Conservation (phyloP, 75 land plant genomes). For the Pinus albicaulis region DNA sequence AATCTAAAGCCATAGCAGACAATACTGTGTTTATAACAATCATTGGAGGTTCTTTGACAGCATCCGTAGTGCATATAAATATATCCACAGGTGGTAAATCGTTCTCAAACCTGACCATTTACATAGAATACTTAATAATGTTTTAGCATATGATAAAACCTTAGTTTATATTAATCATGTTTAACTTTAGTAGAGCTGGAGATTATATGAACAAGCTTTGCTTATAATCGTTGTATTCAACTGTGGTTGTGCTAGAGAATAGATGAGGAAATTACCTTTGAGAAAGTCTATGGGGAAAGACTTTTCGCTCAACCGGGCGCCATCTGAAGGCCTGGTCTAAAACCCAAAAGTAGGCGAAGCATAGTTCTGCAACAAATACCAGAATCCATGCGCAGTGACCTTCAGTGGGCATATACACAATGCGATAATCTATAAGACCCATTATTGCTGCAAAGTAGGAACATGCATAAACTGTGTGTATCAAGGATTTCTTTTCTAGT, state of each 20-base stretch:
- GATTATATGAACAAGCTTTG: no score
- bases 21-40: slow-evolving; percentile 39
- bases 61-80: slow-evolving; percentile 16
- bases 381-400: neutral
- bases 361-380: slow-evolving; percentile 20
- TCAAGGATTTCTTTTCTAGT: neutral
- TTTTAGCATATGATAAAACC: neutral
- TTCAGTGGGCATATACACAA: neutral
- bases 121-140: neutral
- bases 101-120: slow-evolving; percentile 26
- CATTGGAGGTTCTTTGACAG: slow-evolving; percentile 5
- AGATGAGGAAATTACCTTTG: neutral
- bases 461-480: neutral
- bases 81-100: neutral
- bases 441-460: neutral
- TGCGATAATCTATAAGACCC: neutral
- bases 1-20: slow-evolving; percentile 21
- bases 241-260: no score
- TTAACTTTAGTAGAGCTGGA: no score
- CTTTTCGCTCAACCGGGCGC: slow-evolving; percentile 15
- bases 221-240: neutral
- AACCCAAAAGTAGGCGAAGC: slow-evolving; percentile 47
- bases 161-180: no score
- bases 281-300: slow-evolving; percentile 20
- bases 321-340: slow-evolving; percentile 22